These are phyloP conservation scores for Saccharum hybrid DNA, from an alignment of 202 grass and related monocot species.

Conservation along the genomic window DNA sequence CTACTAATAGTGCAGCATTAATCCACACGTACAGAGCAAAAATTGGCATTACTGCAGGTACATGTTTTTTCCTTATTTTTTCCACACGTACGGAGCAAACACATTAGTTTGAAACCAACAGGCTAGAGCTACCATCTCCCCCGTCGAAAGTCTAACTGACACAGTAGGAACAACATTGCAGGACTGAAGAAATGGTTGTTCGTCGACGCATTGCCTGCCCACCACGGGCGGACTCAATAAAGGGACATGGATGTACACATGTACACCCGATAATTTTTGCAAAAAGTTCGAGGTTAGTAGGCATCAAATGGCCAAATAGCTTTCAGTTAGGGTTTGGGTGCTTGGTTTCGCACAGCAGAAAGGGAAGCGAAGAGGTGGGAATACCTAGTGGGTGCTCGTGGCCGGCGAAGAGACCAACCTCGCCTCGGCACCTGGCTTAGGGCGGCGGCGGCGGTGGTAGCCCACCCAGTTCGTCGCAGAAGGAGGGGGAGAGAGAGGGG, in stretches of 20 bases:
- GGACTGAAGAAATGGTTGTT: slow-evolving; percentile 5
- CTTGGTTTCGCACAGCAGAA: neutral
- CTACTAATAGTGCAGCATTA: neutral
- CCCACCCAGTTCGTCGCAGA: neutral
- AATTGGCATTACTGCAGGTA: neutral
- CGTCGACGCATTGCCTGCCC: neutral
- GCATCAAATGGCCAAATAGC: no score
- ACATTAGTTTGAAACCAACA: neutral
- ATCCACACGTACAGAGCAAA: neutral
- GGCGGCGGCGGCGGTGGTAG: neutral
- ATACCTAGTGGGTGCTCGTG: neutral
- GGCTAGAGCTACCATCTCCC: neutral
- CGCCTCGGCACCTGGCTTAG: neutral
- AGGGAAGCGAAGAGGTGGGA: neutral
- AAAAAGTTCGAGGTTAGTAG: neutral
- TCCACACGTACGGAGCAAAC: neutral
- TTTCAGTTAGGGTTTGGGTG: neutral
- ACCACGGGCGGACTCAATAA: neutral
- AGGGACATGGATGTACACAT: neutral
- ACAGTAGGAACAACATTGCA: slow-evolving; percentile 8
- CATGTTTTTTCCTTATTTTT: neutral
- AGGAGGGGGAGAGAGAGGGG: no score
- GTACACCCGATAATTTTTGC: neutral
- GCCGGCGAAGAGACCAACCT: neutral
- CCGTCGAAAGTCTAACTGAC: neutral